Evolutionary conservation across 108 stramenopile genomes (phyloP).

Genomic region (Cyclotella baltica): DNA sequence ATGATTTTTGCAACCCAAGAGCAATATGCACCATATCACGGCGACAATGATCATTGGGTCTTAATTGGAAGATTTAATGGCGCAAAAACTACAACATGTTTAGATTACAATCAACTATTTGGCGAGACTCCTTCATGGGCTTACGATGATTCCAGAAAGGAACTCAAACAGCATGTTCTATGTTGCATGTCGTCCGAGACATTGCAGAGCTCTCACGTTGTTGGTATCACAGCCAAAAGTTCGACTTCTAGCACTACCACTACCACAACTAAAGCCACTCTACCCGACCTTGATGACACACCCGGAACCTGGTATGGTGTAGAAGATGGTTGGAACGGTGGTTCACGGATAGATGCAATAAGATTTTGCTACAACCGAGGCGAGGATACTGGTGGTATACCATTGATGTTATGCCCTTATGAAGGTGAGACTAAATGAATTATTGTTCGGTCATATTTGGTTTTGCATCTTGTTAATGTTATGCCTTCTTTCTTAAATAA

Average conservation of each 20-base stretch:
- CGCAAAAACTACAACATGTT: constrained; percentile 2
- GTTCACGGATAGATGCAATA: constrained; percentile 9
- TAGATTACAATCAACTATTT: constrained; percentile 19
- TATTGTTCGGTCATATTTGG: too few relatives aligned
- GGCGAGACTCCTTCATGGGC: constrained; percentile 26
- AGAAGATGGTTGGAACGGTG: constrained; percentile 5
- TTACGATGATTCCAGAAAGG: constrained; percentile 18
- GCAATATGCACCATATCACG: constrained; percentile 18
- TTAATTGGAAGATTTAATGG: constrained; percentile 18
- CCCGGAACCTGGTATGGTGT: constrained; percentile 1
- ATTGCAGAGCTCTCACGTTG: not conserved
- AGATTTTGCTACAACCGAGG: constrained; percentile 8
- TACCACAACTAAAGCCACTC: not conserved
- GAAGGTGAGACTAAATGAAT: not conserved
- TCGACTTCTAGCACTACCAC: not conserved
- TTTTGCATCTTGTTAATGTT: too few relatives aligned
- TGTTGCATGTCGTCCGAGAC: constrained; percentile 13
- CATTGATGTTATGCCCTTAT: constrained; percentile 2
- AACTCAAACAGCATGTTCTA: constrained; percentile 17
- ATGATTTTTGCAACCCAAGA: constrained; percentile 3
- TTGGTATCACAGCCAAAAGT: not conserved
- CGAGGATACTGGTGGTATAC: constrained; percentile 2
- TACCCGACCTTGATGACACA: not conserved
- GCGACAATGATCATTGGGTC: constrained; percentile 18
- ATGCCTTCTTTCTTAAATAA: not conserved